These are phyloP conservation scores for Eucalyptus fibrosa DNA, from an alignment of 345 rosid genomes.

Conservation along the genomic window DNA sequence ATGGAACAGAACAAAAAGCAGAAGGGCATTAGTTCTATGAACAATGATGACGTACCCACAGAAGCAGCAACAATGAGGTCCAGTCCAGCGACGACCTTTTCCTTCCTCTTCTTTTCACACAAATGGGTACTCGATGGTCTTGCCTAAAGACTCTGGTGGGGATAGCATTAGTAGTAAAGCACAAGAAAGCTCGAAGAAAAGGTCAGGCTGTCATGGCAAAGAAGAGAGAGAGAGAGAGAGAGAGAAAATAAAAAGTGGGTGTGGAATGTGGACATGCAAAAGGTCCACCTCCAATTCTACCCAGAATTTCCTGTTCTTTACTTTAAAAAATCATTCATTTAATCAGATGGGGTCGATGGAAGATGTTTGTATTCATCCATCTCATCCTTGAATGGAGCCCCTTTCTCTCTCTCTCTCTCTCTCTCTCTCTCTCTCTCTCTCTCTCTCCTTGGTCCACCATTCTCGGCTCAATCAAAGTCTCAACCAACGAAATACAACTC, in stretches of 20 bases:
- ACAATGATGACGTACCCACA: slow-evolving; percentile 11
- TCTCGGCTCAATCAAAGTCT: neutral
- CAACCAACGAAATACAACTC: neutral
- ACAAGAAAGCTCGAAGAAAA: slow-evolving; percentile 17
- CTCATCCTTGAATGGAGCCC: neutral
- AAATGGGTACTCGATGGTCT: slow-evolving; percentile 9
- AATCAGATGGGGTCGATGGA: neutral
- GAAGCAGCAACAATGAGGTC: neutral
- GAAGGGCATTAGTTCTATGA: neutral
- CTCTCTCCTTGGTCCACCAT: neutral
- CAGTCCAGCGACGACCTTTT: neutral
- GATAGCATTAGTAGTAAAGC: slow-evolving; percentile 19
- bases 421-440: neutral
- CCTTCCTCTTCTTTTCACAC: neutral
- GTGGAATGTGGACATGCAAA: neutral
- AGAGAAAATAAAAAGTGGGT: slow-evolving; percentile 15
- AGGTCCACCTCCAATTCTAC: slow-evolving; percentile 27
- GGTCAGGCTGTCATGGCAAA: neutral
- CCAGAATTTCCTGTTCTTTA: neutral
- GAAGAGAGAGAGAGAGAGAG: neutral
- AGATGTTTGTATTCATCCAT: neutral
- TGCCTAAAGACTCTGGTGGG: neutral
- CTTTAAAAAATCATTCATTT: neutral
- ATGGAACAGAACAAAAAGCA: neutral
- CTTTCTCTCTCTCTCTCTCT: neutral